Base-by-base conservation (phyloP, 108 stramenopile genomes). In the Stephanodiscus triporus region DNA sequence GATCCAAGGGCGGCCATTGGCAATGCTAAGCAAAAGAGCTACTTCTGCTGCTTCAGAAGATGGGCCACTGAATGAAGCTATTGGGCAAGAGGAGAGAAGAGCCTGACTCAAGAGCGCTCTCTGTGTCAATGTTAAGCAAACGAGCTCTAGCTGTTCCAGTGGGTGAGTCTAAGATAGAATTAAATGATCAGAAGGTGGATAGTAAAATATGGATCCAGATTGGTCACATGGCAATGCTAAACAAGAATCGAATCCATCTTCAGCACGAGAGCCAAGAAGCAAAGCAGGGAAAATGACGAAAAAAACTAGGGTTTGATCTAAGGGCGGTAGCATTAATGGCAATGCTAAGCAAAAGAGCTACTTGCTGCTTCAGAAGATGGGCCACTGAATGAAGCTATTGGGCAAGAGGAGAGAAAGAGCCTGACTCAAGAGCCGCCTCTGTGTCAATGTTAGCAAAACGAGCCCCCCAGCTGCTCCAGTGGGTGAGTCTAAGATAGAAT, bases 101-200 rank as follows among this genome's bases (percentile, higher is more conserved):
- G 56, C 8, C 19, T 29, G 27, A 45, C 49, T 26, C 61, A 47
- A 51, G 66, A 47, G 3, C 37, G 38, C 7, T 43, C 40, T 69
- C 62, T 68, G 75, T 47, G 51, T 66, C 17, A 65, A 83, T 40
- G 76, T 60, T 26, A 68, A 74, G 37, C 59, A 74, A 56, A 75
- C 27, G 64, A 30, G 42, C 8, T 5, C n/a, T 36, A 40, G 8
- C 9, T 40, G 8, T 9, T 40, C 8, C 40, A 40, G 40, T 40
- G 40, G 40, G 11, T 11, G 40, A 9, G 40, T 34, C 32, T 4
- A 34, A 34, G 32, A 5, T 34, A 34, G 32, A 34, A 34, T 34
- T 5, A 34, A 34, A 5, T 34, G 32, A 34, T 2, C 32, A 34
- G 32, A 5, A 34, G 5, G 32, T 34, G 32, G 32, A 34, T 4